phyloP scores from a whole-genome alignment of 441 rosid genomes.

The Adansonia gregorii region DNA sequence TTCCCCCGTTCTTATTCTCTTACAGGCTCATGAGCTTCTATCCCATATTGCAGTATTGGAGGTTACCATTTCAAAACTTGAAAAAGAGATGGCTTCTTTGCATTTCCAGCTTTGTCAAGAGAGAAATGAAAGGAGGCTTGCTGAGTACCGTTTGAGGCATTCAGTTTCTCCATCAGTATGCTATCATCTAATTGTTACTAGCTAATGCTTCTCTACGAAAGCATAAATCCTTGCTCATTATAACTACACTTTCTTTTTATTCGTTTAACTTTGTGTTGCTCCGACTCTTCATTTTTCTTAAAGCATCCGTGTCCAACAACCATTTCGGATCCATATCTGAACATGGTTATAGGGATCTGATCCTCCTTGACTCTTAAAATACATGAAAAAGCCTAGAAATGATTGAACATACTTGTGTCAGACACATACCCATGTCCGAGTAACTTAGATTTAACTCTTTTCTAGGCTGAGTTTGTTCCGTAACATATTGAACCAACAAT shows the following conservation, averaged over 20 bases:
- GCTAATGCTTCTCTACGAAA: slow-evolving; percentile 9
- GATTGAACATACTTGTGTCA: too few species aligned
- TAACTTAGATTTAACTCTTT: background rate
- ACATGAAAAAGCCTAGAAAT: too few species aligned
- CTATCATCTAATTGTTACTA: slow-evolving; percentile 35
- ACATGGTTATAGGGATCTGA: too few species aligned
- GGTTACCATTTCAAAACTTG: slow-evolving; percentile 54
- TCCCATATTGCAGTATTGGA: slow-evolving; percentile 52
- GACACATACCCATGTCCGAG: too few species aligned
- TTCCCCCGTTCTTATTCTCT: background rate
- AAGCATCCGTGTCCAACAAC: too few species aligned
- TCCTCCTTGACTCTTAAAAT: too few species aligned
- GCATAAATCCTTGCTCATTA: slow-evolving; percentile 14
- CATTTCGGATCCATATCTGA: too few species aligned
- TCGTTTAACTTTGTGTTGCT: background rate
- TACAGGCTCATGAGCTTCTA: slow-evolving; percentile 59
- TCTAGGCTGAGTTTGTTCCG: background rate
- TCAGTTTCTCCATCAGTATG: slow-evolving; percentile 50
- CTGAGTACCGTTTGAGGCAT: slow-evolving; percentile 65
- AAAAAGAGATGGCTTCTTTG: slow-evolving; percentile 61
- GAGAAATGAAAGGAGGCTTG: slow-evolving; percentile 74
- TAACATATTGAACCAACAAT: background rate
- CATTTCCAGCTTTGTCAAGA: slow-evolving; percentile 75
- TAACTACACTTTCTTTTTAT: background rate
- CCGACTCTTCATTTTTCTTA: too few species aligned